These are phyloP conservation scores for Podaxis sp. DNA, from an alignment of 768 basidiomycete genomes.

Conservation along the genomic window DNA sequence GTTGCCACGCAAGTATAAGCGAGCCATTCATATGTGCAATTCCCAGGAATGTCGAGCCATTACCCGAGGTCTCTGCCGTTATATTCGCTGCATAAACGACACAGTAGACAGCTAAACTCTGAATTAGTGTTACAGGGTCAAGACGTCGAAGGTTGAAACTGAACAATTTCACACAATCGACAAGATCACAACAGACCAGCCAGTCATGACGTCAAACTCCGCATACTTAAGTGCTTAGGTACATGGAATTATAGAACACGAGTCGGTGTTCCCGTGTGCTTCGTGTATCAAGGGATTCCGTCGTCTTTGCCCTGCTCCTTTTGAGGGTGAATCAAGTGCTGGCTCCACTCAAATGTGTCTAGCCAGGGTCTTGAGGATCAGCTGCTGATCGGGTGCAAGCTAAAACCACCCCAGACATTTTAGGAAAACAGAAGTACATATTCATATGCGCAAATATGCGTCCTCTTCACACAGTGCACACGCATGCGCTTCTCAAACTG, in stretches of 20 bases:
- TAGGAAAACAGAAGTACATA: background rate
- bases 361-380: background rate
- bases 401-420: background rate
- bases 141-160: too few species aligned
- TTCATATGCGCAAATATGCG: background rate
- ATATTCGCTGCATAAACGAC: background rate
- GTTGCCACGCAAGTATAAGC: background rate
- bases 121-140: too few species aligned
- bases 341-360: background rate
- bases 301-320: background rate
- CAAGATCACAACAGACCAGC: too few species aligned
- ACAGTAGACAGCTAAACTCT: too few species aligned
- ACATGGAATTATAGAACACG: background rate
- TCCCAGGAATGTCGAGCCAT: slow-evolving; percentile 1
- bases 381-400: background rate
- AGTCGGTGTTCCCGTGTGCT: background rate
- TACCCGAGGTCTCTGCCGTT: slow-evolving; percentile 3
- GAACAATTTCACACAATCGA: too few species aligned
- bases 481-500: too few species aligned
- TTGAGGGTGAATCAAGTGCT: background rate
- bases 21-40: background rate
- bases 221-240: background rate
- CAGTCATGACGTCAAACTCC: background rate
- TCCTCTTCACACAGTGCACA: too few species aligned
- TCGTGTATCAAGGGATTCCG: background rate